phyloP scores from a whole-genome alignment of 306 rosid genomes.

The Calophaca sinica region DNA sequence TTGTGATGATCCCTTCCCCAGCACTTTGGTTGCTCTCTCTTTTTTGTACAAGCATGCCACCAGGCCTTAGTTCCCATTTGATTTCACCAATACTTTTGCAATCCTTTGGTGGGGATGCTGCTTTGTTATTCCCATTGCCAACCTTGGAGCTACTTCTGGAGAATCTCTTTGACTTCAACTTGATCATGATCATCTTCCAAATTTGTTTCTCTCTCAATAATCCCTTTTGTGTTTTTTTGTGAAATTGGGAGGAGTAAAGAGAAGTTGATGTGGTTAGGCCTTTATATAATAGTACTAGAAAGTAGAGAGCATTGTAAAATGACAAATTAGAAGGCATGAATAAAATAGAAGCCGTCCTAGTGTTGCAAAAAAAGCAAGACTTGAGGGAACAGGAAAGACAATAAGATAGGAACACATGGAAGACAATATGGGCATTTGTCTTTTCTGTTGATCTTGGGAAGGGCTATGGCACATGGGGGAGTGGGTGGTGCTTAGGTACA shows the following conservation, averaged over 20 bases:
- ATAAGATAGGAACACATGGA: slow-evolving; percentile 46
- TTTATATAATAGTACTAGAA: slow-evolving; percentile 55
- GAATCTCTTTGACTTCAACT: slow-evolving; percentile 81
- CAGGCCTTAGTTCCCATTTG: slow-evolving; percentile 96
- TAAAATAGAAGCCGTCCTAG: slow-evolving; percentile 55
- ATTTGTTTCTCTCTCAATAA: neutral
- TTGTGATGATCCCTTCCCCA: slow-evolving; percentile 69
- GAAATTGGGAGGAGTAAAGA: slow-evolving; percentile 2
- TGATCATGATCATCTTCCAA: slow-evolving; percentile 82
- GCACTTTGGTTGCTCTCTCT: slow-evolving; percentile 61
- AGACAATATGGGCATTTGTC: slow-evolving; percentile 48
- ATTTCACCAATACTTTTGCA: slow-evolving; percentile 53
- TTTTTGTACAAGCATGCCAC: slow-evolving; percentile 97
- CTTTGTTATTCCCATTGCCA: slow-evolving; percentile 47
- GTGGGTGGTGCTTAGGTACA: slow-evolving; percentile 53
- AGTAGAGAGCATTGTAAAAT: neutral
- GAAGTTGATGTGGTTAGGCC: slow-evolving; percentile 36
- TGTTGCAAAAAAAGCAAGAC: slow-evolving; percentile 41
- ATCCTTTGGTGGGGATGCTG: slow-evolving; percentile 41
- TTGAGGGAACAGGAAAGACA: slow-evolving; percentile 38
- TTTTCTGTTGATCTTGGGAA: slow-evolving; percentile 54
- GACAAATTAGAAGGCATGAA: slow-evolving; percentile 36
- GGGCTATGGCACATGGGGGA: slow-evolving; percentile 78
- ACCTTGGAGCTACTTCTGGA: slow-evolving; percentile 72
- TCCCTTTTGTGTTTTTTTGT: neutral